These are phyloP conservation scores for Hebeloma cylindrosporum DNA, from an alignment of 768 basidiomycete species.

Conservation along the genomic window DNA sequence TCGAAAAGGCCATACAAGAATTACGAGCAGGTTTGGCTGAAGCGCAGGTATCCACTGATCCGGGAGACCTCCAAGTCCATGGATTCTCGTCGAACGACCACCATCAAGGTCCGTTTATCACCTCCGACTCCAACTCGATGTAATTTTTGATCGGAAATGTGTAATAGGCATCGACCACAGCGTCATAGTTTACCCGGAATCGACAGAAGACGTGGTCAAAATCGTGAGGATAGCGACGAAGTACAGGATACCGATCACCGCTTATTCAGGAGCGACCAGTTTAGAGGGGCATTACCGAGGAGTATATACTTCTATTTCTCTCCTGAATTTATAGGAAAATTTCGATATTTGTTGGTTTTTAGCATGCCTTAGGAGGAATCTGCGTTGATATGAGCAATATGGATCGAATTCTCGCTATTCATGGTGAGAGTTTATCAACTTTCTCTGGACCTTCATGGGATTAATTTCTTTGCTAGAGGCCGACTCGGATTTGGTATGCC, in stretches of 20 bases:
- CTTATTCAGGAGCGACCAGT: conserved; percentile 81
- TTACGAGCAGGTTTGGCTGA: conserved; percentile 40
- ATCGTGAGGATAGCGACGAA: conserved; percentile 75
- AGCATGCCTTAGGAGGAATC: conserved; percentile 60
- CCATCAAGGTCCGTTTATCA: conserved; percentile 42
- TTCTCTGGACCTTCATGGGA: neutral
- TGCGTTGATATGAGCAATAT: conserved; percentile 79
- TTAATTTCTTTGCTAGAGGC: conserved; percentile 40
- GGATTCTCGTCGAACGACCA: conserved; percentile 56
- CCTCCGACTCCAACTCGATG: neutral
- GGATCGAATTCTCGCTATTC: conserved; percentile 74
- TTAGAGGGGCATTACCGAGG: conserved; percentile 76
- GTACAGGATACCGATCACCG: conserved; percentile 73
- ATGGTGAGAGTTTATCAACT: conserved; percentile 42
- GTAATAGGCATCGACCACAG: conserved; percentile 45
- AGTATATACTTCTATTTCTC: conserved; percentile 38
- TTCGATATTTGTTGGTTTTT: conserved; percentile 2
- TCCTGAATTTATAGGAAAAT: neutral
- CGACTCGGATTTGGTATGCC: conserved; percentile 73
- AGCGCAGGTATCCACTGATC: conserved; percentile 46
- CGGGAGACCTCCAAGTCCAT: conserved; percentile 50
- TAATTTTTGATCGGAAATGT: neutral
- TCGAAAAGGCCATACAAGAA: conserved; percentile 51
- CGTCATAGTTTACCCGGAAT: conserved; percentile 62
- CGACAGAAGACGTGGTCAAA: conserved; percentile 80